These are phyloP conservation scores for Huntiella omanensis DNA, from an alignment of 2,329 filamentous ascomycete genomes.

Conservation along the genomic window DNA sequence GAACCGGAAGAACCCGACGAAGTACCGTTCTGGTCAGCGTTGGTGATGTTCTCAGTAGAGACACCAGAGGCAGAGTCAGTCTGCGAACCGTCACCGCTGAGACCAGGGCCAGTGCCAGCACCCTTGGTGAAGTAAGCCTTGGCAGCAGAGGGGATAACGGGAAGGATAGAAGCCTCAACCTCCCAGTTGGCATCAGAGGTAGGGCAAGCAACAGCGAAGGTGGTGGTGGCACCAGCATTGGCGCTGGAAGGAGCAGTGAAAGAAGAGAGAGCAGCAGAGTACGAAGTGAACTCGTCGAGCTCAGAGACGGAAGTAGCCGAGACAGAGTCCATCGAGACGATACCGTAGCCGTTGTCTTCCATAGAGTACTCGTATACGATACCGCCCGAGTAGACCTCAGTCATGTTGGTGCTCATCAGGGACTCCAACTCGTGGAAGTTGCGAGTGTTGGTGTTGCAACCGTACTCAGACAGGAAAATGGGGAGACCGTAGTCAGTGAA, in stretches of 20 bases:
- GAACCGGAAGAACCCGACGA: neutral
- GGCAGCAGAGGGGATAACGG: slow-evolving; percentile 31
- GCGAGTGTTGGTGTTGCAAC: slow-evolving; percentile 67
- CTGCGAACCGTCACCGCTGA: slow-evolving; percentile 35
- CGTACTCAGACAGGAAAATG: slow-evolving; percentile 89
- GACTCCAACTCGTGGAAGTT: slow-evolving; percentile 62
- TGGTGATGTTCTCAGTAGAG: slow-evolving; percentile 24
- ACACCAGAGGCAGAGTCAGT: slow-evolving; percentile 27
- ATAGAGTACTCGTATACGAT: slow-evolving; percentile 88
- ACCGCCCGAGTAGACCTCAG: slow-evolving; percentile 77
- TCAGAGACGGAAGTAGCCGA: slow-evolving; percentile 32
- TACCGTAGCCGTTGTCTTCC: slow-evolving; percentile 62
- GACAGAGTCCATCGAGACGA: slow-evolving; percentile 43
- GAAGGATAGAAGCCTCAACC: slow-evolving; percentile 29
- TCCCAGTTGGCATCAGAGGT: slow-evolving; percentile 30
- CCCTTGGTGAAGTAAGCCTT: slow-evolving; percentile 33
- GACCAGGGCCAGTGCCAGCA: slow-evolving; percentile 34
- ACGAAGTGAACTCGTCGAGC: slow-evolving; percentile 39
- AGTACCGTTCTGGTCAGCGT: slow-evolving; percentile 14
- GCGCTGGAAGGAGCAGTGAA: slow-evolving; percentile 32
- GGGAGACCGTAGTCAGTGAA: slow-evolving; percentile 75
- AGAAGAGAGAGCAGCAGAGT: slow-evolving; percentile 28
- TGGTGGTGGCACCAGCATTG: slow-evolving; percentile 30
- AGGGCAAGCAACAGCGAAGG: slow-evolving; percentile 30
- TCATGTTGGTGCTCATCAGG: slow-evolving; percentile 73